Base-by-base conservation (phyloP, 1,284 basidiomycete species). In the Leucoagaricus sp. region DNA sequence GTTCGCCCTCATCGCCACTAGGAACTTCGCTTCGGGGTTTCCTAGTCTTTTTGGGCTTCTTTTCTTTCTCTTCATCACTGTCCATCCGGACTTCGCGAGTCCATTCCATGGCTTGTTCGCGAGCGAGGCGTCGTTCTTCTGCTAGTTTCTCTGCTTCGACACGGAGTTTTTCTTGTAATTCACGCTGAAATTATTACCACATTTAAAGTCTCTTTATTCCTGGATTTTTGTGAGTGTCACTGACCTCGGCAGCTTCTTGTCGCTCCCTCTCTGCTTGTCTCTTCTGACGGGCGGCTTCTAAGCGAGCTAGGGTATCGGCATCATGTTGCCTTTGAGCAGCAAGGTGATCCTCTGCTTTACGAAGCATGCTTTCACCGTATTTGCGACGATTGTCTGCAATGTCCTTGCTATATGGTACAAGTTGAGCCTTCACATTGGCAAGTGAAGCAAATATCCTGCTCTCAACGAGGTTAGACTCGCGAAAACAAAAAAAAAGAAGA, bases 381-480 rank as follows among this genome's bases (percentile, higher is more conserved):
- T 90, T 89, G 42, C 86, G 81, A 56, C 95, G 85, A 64, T 96
- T 91, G 64, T 94, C 89, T 0, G 94, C 93, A 47, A 96, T 82
- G 49, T 96, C 93, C 6, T 82, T 79, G 63, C 81, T 91, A 71
- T 96, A 98, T 0, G 93, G 92, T n/a, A 95, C 78, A 40, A 80
- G 75, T 0, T 81, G 69, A 0, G 87, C 82, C 58, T 81, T 81
- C 64, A 95, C 92, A 12, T 82, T 81, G 0, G 92, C 91, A 9
- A 98, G 78, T 0, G 88, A 85, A 8, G 84, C 87, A 73, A 96
- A 97, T 5, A 94, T 75, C 62, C 93, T 95, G 61, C 42, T 4
- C 15, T 17, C 13, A 7, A 44, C 12, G 25, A 19, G 41, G 50
- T 33, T 12, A 44, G 46, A 19, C 1, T 46, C 12, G 51, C 50